A percentile compares a stretch with the other conserved stretches of the same genome.
These are phyloP conservation scores for Diplosphaera chodatii DNA, from an alignment of 139 green algal species.

Conservation along the genomic window DNA sequence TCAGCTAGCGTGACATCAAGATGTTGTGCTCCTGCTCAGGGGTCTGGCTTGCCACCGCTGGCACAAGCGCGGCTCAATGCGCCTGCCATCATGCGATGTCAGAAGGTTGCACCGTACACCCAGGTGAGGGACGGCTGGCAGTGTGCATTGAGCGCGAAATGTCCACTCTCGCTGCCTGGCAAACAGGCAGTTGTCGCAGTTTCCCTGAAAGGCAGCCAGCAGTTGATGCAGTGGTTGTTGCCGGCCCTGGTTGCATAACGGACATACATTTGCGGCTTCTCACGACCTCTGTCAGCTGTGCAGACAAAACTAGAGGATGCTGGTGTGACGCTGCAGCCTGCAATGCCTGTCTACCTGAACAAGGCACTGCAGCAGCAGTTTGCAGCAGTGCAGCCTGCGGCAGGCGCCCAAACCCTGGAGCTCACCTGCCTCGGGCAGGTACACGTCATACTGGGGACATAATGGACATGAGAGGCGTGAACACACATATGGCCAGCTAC, in stretches of 20 bases:
- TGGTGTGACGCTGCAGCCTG: conserved; percentile 18
- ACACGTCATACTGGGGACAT: not conserved
- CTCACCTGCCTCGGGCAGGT: conserved; percentile 57
- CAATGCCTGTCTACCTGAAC: conserved; percentile 1
- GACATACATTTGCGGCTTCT: too few relatives aligned
- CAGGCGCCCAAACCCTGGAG: conserved; percentile 22
- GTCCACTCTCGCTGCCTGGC: too few relatives aligned
- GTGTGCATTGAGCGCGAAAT: too few relatives aligned
- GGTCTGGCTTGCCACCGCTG: conserved; percentile 54
- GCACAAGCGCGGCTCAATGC: conserved; percentile 76
- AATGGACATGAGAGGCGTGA: too few relatives aligned
- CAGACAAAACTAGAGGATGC: conserved; percentile 12
- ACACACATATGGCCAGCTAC: too few relatives aligned
- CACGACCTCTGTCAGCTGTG: too few relatives aligned
- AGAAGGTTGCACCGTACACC: conserved; percentile 52
- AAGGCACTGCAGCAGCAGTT: conserved; percentile 25
- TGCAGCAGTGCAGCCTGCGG: not conserved
- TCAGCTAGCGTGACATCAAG: too few relatives aligned
- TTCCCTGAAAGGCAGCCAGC: too few relatives aligned
- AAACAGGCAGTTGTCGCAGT: too few relatives aligned
- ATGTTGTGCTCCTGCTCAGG: conserved; percentile 17
- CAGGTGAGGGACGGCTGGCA: not conserved
- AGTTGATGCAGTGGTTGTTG: too few relatives aligned
- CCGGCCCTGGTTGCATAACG: too few relatives aligned
- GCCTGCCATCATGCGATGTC: conserved; percentile 73